Percentiles rank a stretch among this genome's conserved stretches.
Conservation (phyloP, 345 rosid species). For the Eucalyptus curtisii region DNA sequence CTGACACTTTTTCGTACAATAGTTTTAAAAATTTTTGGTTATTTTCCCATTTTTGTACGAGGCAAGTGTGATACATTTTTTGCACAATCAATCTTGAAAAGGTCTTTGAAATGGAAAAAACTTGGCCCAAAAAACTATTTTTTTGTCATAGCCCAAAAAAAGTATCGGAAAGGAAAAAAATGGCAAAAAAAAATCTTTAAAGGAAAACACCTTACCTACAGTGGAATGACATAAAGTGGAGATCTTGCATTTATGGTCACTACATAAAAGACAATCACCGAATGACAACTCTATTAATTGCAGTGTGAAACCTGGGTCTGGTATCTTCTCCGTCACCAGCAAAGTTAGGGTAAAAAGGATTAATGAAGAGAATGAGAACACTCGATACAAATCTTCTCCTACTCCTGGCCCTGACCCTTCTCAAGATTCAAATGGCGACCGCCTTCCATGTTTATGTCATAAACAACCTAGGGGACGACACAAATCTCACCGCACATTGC, state of each 20-base stretch:
- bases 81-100: too few relatives aligned
- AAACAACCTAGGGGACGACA: not conserved
- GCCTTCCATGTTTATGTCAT: not conserved
- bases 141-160: too few relatives aligned
- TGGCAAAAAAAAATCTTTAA: too few relatives aligned
- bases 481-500: not conserved
- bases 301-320: not conserved
- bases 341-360: not conserved
- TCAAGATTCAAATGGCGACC: not conserved
- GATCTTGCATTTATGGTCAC: too few relatives aligned
- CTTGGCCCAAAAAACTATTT: too few relatives aligned
- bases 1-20: too few relatives aligned
- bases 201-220: too few relatives aligned
- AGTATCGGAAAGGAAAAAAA: too few relatives aligned
- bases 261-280: not conserved
- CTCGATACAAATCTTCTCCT: not conserved
- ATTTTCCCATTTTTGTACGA: not conserved
- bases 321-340: not conserved
- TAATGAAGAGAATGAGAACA: not conserved
- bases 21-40: not conserved
- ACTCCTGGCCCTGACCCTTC: not conserved
- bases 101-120: too few relatives aligned
- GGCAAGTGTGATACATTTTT: too few relatives aligned
- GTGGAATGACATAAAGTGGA: too few relatives aligned
- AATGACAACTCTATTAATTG: not conserved